A percentile compares a stretch with the other conserved stretches of the same genome.
Conservation (phyloP, 306 rosid species). For the Fragaria ananassa region DNA sequence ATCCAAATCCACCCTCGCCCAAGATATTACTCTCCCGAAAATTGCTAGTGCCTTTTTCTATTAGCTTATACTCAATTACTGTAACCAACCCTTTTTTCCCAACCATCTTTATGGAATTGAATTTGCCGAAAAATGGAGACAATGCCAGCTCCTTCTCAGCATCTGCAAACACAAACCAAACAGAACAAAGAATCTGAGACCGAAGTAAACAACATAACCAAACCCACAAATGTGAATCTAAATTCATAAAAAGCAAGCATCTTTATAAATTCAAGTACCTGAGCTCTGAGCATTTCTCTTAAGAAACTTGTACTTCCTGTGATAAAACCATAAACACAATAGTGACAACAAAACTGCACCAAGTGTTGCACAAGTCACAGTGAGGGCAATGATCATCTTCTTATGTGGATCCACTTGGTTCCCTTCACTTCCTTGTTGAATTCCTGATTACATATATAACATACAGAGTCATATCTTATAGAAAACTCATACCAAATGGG, state of each 20-base stretch:
- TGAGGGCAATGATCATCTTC: constrained; percentile 51
- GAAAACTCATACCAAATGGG: constrained; percentile 11
- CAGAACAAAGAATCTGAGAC: constrained; percentile 28
- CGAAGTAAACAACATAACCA: constrained; percentile 19
- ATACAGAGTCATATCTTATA: constrained; percentile 13
- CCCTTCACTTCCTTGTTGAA: constrained; percentile 35
- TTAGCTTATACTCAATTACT: constrained; percentile 59
- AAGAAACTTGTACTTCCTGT: constrained; percentile 38
- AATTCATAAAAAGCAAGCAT: background rate
- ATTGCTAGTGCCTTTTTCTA: constrained; percentile 63
- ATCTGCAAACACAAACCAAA: constrained; percentile 38
- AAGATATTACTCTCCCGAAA: constrained; percentile 65
- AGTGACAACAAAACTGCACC: constrained; percentile 39
- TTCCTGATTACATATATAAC: constrained; percentile 37
- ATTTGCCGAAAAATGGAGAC: constrained; percentile 51
- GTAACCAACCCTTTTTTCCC: constrained; percentile 61
- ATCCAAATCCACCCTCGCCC: constrained; percentile 91
- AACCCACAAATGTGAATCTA: constrained; percentile 12
- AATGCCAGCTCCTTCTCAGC: constrained; percentile 59
- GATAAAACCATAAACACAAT: constrained; percentile 56
- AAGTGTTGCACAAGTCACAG: constrained; percentile 43
- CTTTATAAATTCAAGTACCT: constrained; percentile 26
- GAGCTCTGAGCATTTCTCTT: constrained; percentile 40
- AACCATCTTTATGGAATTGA: constrained; percentile 47
- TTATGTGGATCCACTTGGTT: constrained; percentile 45